Evolutionary conservation across 202 grass and related monocot genomes (phyloP).

Genomic region (Carex arenaria): DNA sequence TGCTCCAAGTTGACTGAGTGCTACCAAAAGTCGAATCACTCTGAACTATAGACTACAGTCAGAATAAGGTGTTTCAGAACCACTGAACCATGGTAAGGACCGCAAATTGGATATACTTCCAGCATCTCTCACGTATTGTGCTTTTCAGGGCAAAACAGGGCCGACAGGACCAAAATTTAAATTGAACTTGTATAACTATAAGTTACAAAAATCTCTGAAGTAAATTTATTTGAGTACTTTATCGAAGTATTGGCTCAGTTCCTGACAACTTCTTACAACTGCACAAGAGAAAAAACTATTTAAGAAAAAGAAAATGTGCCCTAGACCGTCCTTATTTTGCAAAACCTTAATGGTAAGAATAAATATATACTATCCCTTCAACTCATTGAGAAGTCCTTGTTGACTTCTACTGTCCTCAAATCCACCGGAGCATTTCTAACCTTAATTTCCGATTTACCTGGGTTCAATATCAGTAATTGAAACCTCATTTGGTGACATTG

Average conservation of each 20-base stretch:
- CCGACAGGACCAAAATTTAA: neutral
- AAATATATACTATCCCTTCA: neutral
- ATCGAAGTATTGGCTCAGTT: neutral
- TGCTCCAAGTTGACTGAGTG: neutral
- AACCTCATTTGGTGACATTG: constrained; percentile 14
- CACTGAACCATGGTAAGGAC: neutral
- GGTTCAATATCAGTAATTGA: constrained; percentile 21
- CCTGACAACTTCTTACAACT: neutral
- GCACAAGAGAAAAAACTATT: neutral
- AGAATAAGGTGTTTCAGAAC: neutral
- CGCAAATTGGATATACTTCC: neutral
- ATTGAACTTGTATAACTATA: neutral
- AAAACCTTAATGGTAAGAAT: neutral
- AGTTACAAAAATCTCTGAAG: neutral
- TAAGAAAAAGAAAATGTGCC: neutral
- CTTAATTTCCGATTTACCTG: constrained; percentile 1
- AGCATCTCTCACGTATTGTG: neutral
- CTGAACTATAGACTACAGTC: neutral
- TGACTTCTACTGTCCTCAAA: neutral
- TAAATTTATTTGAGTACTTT: neutral
- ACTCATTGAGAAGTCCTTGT: neutral
- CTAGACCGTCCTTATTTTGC: neutral
- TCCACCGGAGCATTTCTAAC: neutral
- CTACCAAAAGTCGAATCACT: neutral
- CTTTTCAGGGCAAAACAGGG: neutral